A percentile compares a stretch with the other conserved stretches of the same genome.
Evolutionary conservation across 73 alveolate genomes (phyloP).

Genomic region (Symbiodinium pilosum): DNA sequence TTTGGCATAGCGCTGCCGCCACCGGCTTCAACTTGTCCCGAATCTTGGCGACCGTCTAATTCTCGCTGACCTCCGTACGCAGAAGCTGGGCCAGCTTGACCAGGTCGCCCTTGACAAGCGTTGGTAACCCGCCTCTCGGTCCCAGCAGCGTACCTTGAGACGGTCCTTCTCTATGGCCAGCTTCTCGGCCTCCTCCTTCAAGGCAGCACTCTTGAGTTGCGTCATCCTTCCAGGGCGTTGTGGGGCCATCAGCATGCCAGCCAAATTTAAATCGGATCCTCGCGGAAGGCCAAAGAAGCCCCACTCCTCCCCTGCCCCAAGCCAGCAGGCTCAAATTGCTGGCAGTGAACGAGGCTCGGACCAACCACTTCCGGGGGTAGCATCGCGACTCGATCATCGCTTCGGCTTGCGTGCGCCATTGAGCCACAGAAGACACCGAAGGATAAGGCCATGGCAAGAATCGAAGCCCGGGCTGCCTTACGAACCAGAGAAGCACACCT

Average conservation of each 20-base stretch:
- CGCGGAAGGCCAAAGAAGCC: neutral
- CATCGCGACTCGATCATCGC: neutral
- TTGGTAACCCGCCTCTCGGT: neutral
- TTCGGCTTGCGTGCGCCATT: neutral
- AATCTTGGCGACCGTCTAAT: neutral
- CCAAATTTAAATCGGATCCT: neutral
- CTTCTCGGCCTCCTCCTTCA: neutral
- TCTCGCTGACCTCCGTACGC: neutral
- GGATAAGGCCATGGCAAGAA: neutral
- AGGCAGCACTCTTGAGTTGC: neutral
- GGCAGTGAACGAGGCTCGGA: neutral
- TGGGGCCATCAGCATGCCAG: neutral
- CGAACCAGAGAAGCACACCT: neutral
- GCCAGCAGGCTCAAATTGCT: neutral
- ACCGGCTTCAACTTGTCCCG: neutral
- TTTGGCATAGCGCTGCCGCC: neutral
- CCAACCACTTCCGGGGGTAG: neutral
- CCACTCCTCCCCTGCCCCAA: neutral
- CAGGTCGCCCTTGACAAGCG: neutral
- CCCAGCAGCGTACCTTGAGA: neutral
- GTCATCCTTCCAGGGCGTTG: neutral
- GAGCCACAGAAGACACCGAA: neutral
- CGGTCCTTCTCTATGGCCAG: neutral
- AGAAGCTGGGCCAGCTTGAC: neutral
- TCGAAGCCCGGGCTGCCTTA: neutral